Conservation (phyloP, 2,329 filamentous ascomycete species). For the Diaporthe sp. region DNA sequence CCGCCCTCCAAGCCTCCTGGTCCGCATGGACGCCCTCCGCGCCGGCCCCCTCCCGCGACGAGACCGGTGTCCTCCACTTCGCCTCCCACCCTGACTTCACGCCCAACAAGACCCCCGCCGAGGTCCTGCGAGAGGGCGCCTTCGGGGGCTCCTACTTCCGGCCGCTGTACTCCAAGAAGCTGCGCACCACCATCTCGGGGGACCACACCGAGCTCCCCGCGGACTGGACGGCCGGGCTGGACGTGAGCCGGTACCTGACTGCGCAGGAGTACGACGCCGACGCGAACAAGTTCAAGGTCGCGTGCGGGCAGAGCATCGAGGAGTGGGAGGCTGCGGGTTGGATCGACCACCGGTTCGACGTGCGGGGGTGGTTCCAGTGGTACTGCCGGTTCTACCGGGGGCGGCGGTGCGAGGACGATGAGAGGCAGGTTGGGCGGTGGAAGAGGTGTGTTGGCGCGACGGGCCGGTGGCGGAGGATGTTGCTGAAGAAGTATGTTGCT, state of each 20-base stretch:
- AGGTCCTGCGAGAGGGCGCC: slow-evolving; percentile 65
- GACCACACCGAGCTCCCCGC: slow-evolving; percentile 63
- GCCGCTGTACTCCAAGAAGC: slow-evolving; percentile 58
- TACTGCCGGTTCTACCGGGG: slow-evolving; percentile 67
- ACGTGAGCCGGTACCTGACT: slow-evolving; percentile 56
- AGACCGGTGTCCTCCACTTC: slow-evolving; percentile 61
- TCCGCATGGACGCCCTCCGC: slow-evolving; percentile 58
- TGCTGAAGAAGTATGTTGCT: slow-evolving; percentile 66
- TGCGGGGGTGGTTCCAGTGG: slow-evolving; percentile 71
- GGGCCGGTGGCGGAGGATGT: slow-evolving; percentile 63
- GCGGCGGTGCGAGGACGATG: slow-evolving; percentile 65
- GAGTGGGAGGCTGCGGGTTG: slow-evolving; percentile 69
- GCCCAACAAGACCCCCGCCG: slow-evolving; percentile 67
- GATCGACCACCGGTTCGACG: slow-evolving; percentile 67
- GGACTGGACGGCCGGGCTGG: slow-evolving; percentile 59
- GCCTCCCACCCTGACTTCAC: slow-evolving; percentile 58
- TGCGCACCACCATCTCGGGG: slow-evolving; percentile 57
- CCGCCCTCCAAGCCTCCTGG: slow-evolving; percentile 54
- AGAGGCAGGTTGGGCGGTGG: slow-evolving; percentile 66
- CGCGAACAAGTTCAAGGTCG: slow-evolving; percentile 66
- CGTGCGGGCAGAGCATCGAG: slow-evolving; percentile 67
- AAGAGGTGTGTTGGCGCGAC: slow-evolving; percentile 65
- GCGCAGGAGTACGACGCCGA: slow-evolving; percentile 59
- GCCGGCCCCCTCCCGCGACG: slow-evolving; percentile 56
- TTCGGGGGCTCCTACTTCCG: slow-evolving; percentile 68